Evolutionary conservation across 352 stramenopile genomes (phyloP).

Genomic region (Elongisporangium anandrum): DNA sequence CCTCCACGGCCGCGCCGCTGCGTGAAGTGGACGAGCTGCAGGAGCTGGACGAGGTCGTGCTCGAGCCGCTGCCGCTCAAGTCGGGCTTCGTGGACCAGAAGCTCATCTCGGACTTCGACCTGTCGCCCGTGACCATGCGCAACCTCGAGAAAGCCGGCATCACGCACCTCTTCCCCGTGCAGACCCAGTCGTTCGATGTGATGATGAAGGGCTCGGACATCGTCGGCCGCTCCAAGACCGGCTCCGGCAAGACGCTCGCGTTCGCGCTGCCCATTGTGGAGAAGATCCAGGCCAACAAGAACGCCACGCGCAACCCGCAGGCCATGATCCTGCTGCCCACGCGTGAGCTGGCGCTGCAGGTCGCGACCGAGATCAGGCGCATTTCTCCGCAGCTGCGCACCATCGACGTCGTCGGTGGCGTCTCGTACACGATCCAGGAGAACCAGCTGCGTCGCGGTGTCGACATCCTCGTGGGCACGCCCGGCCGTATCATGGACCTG

Average conservation of each 20-base stretch:
- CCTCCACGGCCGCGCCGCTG: conserved; percentile 17
- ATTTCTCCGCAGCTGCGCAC: conserved; percentile 88
- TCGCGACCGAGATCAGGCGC: conserved; percentile 88
- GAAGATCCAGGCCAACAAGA: conserved; percentile 44
- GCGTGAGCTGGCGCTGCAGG: conserved; percentile 96
- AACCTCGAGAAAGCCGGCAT: conserved; percentile 65
- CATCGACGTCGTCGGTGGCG: conserved; percentile 91
- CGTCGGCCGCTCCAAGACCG: conserved; percentile 79
- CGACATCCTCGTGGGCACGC: conserved; percentile 95
- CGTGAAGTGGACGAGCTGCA: conserved; percentile 13
- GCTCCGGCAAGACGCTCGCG: conserved; percentile 77
- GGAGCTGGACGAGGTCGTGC: conserved; percentile 35
- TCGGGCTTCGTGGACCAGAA: conserved; percentile 75
- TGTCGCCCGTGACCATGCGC: conserved; percentile 47
- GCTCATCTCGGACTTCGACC: conserved; percentile 54
- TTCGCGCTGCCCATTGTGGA: conserved; percentile 80
- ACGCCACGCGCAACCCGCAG: conserved; percentile 52
- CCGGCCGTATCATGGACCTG: conserved; percentile 96
- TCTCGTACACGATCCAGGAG: conserved; percentile 93
- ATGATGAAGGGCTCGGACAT: conserved; percentile 83
- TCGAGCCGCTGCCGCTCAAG: conserved; percentile 29
- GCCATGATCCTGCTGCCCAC: conserved; percentile 96
- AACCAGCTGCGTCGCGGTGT: conserved; percentile 85
- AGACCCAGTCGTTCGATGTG: conserved; percentile 76
- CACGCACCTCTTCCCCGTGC: conserved; percentile 81